A percentile compares a stretch with the other conserved stretches of the same genome.
Evolutionary conservation across 768 basidiomycete species (phyloP).

Genomic region (Tulasnella sp.): DNA sequence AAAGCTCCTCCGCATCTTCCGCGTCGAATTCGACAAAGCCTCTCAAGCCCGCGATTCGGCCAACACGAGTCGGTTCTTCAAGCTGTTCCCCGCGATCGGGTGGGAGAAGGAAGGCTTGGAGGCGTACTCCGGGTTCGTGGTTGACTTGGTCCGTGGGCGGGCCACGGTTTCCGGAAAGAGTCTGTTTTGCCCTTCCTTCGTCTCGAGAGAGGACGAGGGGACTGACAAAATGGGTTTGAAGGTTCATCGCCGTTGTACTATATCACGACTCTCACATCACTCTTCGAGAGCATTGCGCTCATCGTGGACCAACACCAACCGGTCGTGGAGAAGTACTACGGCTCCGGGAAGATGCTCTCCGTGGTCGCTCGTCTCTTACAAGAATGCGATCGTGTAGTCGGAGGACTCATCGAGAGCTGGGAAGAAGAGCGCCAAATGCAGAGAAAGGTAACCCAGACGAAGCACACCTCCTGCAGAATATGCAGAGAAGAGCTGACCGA

Average conservation of each 20-base stretch:
- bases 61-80: constrained; percentile 88
- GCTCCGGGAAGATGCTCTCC: constrained; percentile 68
- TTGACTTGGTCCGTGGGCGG: constrained; percentile 73
- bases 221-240: constrained; percentile 25
- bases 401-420: constrained; percentile 69
- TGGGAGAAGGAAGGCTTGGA: constrained; percentile 88
- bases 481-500: not conserved
- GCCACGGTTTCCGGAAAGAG: constrained; percentile 74
- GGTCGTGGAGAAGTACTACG: constrained; percentile 97
- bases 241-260: constrained; percentile 91
- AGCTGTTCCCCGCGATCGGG: constrained; percentile 90
- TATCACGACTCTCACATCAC: constrained; percentile 74
- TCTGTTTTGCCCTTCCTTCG: constrained; percentile 28
- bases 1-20: constrained; percentile 65
- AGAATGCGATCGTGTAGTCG: constrained; percentile 79
- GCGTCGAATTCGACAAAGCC: constrained; percentile 68
- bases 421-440: constrained; percentile 80
- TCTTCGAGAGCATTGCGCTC: constrained; percentile 91
- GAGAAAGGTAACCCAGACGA: constrained; percentile 45
- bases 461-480: not conserved
- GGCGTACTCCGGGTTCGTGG: constrained; percentile 86
- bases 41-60: constrained; percentile 72
- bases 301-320: constrained; percentile 97
- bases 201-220: constrained; percentile 1
- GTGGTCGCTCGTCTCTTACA: constrained; percentile 66